Evolutionary conservation across 306 rosid species (phyloP).

Genomic region (Gillenia trifoliata): DNA sequence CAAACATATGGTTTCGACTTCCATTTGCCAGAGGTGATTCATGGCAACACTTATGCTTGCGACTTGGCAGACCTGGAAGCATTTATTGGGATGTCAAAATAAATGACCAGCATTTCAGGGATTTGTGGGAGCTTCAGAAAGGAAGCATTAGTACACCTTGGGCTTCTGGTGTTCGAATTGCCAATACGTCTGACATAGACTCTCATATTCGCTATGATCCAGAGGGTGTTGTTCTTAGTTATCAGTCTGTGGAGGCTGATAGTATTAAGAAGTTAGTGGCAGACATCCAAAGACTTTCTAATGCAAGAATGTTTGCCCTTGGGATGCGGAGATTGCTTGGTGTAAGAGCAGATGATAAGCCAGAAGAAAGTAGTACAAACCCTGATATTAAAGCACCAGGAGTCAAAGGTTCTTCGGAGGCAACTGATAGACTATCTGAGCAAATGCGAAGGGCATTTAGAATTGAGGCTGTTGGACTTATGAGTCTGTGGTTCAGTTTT

Average conservation of each 20-base stretch:
- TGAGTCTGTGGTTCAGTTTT: slow-evolving; percentile 99
- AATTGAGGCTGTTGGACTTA: slow-evolving; percentile 97
- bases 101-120: slow-evolving; percentile 89
- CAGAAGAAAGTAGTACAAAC: slow-evolving; percentile 57
- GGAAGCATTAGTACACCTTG: slow-evolving; percentile 74
- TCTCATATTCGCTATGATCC: slow-evolving; percentile 94
- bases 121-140: slow-evolving; percentile 98
- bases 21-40: slow-evolving; percentile 88
- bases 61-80: slow-evolving; percentile 96
- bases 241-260: slow-evolving; percentile 83
- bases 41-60: slow-evolving; percentile 91
- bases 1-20: slow-evolving; percentile 94
- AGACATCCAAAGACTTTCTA: slow-evolving; percentile 88
- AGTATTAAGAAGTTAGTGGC: slow-evolving; percentile 89
- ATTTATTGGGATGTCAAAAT: slow-evolving; percentile 98
- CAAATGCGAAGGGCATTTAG: slow-evolving; percentile 87
- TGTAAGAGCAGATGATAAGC: slow-evolving; percentile 68
- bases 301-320: slow-evolving; percentile 92
- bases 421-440: slow-evolving; percentile 77
- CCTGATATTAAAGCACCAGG: slow-evolving; percentile 58
- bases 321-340: slow-evolving; percentile 97
- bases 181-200: slow-evolving; percentile 92
- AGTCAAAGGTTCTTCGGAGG: slow-evolving; percentile 50
- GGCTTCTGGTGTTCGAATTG: slow-evolving; percentile 97
- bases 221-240: slow-evolving; percentile 94